Base-by-base conservation (phyloP, 192 early-diverging fungal genomes). In the Coemansia sp. region DNA sequence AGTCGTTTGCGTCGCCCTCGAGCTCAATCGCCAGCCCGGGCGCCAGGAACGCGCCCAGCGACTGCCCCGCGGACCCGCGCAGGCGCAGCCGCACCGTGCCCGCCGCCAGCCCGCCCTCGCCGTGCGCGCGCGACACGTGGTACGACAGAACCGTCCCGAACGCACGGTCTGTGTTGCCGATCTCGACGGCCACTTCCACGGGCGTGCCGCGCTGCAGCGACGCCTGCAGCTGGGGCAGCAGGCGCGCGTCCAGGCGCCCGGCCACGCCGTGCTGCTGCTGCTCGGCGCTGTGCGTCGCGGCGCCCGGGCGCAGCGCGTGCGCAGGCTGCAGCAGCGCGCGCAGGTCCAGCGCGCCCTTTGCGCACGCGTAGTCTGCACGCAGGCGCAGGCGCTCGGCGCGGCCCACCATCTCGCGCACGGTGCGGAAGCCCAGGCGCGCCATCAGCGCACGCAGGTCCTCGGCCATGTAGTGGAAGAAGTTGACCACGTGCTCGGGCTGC, bases 1-100 rank as follows among this genome's bases (percentile, higher is more conserved):
- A 98, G 83, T 97, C 97, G 83, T 98, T 98, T 5, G 95, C 88
- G 64, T 98, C 97, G 62, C 97, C 97, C 73, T 98, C 95, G 38
- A 98, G 81, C 48, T 95, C 92, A 35, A 98, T 83, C 22, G 87
- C 85, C 38, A 97, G 83, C 67, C 97, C 97, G 2, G 86, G 79
- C 14, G 92, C 91, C 47, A 98, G 80, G 83, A 96, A 98, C 21
- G 94, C 95, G 58, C 93, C 97, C 29, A 97, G 81, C 12, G 92
- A 95, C 81, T 98, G 97, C 60, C 97, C 97, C 1, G 97, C 97
- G 43, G 92, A 95, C 6, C 97, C 97, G 27, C 62, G 87, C 45
- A 97, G 81, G 24, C 86, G 87, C 57, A 97, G 77, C 48, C 89
- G 90, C 65, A 98, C 88, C 6, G 93, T 96, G 58, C 89, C 90